Evolutionary conservation across 2,329 filamentous ascomycete species (phyloP).

Genomic region (Trichoderma cornu-damae): DNA sequence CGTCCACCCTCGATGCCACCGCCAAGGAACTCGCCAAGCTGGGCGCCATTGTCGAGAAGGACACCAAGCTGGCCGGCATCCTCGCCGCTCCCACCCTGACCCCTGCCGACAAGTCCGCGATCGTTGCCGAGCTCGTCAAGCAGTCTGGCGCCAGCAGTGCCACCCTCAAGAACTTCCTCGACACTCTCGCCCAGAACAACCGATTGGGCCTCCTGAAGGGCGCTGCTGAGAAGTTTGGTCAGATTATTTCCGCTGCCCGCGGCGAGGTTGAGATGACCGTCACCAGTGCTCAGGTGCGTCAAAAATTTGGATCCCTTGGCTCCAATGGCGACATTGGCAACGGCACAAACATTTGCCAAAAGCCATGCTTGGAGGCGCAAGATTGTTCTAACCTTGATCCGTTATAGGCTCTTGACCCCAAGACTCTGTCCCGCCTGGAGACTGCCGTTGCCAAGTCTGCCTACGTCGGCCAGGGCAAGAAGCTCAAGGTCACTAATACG

Average conservation of each 20-base stretch:
- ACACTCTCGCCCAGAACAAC: constrained; percentile 93
- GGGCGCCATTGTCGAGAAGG: constrained; percentile 67
- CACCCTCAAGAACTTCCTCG: constrained; percentile 90
- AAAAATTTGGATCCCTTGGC: neutral
- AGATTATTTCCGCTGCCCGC: constrained; percentile 80
- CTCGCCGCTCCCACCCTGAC: constrained; percentile 76
- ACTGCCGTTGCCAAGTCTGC: constrained; percentile 80
- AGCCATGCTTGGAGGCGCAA: neutral
- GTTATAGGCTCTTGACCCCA: constrained; percentile 72
- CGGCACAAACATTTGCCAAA: neutral
- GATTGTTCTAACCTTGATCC: constrained; percentile 23
- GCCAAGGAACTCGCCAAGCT: constrained; percentile 74
- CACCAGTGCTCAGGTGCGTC: constrained; percentile 78
- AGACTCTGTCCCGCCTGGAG: constrained; percentile 81
- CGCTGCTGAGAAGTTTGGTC: constrained; percentile 79
- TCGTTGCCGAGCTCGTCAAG: constrained; percentile 85
- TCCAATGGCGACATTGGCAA: neutral
- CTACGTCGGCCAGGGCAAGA: constrained; percentile 87
- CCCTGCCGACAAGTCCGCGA: constrained; percentile 73
- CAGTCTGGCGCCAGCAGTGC: constrained; percentile 67
- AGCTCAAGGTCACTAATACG: constrained; percentile 94
- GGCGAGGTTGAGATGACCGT: constrained; percentile 93
- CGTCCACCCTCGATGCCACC: constrained; percentile 75
- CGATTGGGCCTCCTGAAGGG: constrained; percentile 75
- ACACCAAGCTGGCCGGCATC: constrained; percentile 72